Conservation (phyloP, 129 eudicot species). For the Tanacetum coccineum region DNA sequence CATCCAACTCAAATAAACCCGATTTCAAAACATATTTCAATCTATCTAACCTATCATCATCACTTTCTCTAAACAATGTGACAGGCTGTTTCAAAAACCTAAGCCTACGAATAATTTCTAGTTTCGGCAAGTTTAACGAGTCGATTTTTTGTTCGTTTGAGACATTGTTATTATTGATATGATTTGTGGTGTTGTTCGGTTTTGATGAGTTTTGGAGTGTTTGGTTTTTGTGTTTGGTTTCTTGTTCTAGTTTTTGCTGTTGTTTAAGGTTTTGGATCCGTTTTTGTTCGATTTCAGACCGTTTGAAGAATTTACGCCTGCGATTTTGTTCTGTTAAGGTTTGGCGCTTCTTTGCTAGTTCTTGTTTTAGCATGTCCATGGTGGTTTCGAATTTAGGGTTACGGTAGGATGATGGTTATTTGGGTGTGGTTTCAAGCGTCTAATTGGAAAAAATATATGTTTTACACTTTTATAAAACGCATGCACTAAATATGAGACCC, state of each 20-base stretch:
- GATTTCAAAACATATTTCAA: slow-evolving; percentile 70
- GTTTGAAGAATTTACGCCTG: slow-evolving; percentile 67
- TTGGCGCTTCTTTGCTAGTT: slow-evolving; percentile 55
- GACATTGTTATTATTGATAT: too few species aligned
- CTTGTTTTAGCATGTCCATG: slow-evolving; percentile 89
- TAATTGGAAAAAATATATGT: too few species aligned
- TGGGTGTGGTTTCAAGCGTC: too few species aligned
- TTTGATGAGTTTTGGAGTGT: slow-evolving; percentile 17
- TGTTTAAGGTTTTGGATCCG: slow-evolving; percentile 69
- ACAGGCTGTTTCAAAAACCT: slow-evolving; percentile 85
- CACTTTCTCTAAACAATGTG: slow-evolving; percentile 79
- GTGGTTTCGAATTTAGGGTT: slow-evolving; percentile 22
- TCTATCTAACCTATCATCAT: slow-evolving; percentile 66
- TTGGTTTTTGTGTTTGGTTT: slow-evolving; percentile 54
- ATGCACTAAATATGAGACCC: too few species aligned
- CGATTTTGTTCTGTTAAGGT: slow-evolving; percentile 56
- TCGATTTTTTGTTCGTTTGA: too few species aligned
- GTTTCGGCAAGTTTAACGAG: slow-evolving; percentile 55
- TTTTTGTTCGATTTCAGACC: slow-evolving; percentile 84
- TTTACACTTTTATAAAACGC: too few species aligned
- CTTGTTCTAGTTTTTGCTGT: slow-evolving; percentile 78
- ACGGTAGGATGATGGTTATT: too few species aligned
- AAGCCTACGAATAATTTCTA: slow-evolving; percentile 75
- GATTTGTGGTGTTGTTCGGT: slow-evolving; percentile 25
- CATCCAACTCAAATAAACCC: slow-evolving; percentile 84